Conservation (phyloP, 495 filamentous ascomycete species). For the Penicillium cosmopolitanum region DNA sequence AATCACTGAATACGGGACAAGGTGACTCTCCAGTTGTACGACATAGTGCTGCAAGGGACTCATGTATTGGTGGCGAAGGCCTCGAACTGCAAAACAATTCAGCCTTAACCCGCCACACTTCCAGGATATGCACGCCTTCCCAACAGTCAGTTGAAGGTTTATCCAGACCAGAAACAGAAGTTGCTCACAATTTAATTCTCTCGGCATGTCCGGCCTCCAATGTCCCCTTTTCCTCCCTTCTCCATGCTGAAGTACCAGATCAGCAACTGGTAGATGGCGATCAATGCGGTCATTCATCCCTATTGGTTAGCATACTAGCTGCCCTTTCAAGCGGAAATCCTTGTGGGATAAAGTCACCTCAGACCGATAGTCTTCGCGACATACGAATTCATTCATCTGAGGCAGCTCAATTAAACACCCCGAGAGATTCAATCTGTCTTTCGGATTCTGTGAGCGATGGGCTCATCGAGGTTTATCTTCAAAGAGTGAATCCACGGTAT, state of each 20-base stretch:
- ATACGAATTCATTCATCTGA: background rate
- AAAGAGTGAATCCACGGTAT: slow-evolving; percentile 30
- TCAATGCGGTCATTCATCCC: slow-evolving; percentile 13
- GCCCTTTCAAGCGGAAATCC: slow-evolving; percentile 10
- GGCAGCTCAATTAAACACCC: background rate
- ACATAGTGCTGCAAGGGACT: background rate
- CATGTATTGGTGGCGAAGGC: background rate
- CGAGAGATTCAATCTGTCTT: background rate
- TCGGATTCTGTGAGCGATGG: slow-evolving; percentile 10
- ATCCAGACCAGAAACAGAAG: background rate
- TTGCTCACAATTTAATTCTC: background rate
- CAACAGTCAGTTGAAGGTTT: background rate
- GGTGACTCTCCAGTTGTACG: background rate
- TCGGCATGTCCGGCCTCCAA: background rate
- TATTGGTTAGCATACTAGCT: slow-evolving; percentile 17
- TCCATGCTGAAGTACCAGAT: background rate
- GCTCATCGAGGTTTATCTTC: slow-evolving; percentile 20
- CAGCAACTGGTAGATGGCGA: background rate
- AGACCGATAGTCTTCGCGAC: background rate
- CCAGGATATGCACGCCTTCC: background rate
- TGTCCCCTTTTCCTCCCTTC: background rate
- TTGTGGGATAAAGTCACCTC: background rate
- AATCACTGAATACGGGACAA: background rate
- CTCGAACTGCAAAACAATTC: background rate
- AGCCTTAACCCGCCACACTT: background rate